A percentile compares a stretch with the other conserved stretches of the same genome.
phyloP scores from a whole-genome alignment of 2,329 filamentous ascomycete genomes.

The Thermothelomyces thermophilus region DNA sequence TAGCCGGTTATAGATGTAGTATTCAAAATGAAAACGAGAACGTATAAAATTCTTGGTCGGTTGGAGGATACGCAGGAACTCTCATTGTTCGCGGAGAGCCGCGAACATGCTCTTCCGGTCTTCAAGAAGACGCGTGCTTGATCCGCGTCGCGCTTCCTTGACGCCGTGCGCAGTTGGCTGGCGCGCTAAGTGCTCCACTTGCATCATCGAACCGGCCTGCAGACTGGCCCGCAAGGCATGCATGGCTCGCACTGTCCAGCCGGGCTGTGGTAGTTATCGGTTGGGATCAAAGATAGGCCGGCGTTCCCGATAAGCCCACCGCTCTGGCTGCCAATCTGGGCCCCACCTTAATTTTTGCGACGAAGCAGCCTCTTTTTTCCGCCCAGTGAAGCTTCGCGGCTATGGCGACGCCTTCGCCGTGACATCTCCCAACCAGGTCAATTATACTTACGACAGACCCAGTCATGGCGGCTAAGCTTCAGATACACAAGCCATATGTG shows the following conservation, averaged over 20 bases:
- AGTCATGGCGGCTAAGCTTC: conserved; percentile 53
- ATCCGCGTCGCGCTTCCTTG: conserved; percentile 22
- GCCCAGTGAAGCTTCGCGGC: conserved; percentile 6
- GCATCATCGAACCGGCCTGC: conserved; percentile 10
- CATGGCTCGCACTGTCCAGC: no score
- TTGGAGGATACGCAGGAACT: no score
- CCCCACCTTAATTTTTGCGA: conserved; percentile 21
- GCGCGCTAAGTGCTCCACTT: conserved; percentile 8
- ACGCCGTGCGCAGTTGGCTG: neutral
- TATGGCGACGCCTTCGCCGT: conserved; percentile 12
- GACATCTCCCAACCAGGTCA: neutral
- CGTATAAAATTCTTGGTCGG: no score
- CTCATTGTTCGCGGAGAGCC: neutral
- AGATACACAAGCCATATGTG: conserved; percentile 58
- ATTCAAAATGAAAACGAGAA: no score
- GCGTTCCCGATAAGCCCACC: conserved; percentile 3
- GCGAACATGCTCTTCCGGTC: neutral
- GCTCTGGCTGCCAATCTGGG: neutral
- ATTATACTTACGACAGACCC: conserved; percentile 8
- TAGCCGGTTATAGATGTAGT: no score
- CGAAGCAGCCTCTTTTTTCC: conserved; percentile 20
- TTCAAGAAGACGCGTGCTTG: neutral
- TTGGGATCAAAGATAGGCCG: conserved; percentile 23
- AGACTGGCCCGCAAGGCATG: no score
- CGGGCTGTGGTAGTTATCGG: no score